A percentile compares a stretch with the other conserved stretches of the same genome.
Evolutionary conservation across 148 eudicot genomes (phyloP).

Genomic region (Cornus suecica): DNA sequence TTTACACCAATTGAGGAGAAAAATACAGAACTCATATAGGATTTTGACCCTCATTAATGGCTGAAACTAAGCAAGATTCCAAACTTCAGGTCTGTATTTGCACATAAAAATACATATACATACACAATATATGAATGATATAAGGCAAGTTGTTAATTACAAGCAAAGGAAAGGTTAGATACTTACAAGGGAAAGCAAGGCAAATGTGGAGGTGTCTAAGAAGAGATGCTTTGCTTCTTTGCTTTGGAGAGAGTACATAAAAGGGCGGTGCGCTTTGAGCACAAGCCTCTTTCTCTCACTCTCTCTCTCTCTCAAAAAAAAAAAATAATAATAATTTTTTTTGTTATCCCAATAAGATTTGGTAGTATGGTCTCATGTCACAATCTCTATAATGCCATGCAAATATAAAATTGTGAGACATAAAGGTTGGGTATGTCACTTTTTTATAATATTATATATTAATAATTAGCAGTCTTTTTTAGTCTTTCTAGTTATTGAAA

Average conservation of each 20-base stretch:
- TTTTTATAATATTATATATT: constrained; percentile 21
- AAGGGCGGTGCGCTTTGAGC: constrained; percentile 35
- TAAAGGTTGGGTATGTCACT: constrained; percentile 34
- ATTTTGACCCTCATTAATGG: constrained; percentile 16
- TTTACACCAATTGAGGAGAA: background rate
- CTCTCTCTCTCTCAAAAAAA: no score
- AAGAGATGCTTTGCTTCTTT: constrained; percentile 65
- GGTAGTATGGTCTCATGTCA: constrained; percentile 24
- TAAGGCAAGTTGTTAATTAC: constrained; percentile 5
- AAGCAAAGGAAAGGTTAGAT: background rate
- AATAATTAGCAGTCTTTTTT: constrained; percentile 28
- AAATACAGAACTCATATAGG: constrained; percentile 19
- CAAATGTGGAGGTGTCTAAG: constrained; percentile 29
- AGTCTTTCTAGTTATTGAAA: constrained; percentile 7
- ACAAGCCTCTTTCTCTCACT: constrained; percentile 33
- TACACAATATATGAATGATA: background rate
- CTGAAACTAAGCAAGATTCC: constrained; percentile 40
- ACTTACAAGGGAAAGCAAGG: constrained; percentile 40
- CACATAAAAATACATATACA: constrained; percentile 12
- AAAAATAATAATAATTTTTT: no score
- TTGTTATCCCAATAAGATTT: constrained; percentile 23
- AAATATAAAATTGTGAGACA: constrained; percentile 15
- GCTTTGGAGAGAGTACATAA: constrained; percentile 23
- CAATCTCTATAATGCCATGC: constrained; percentile 41
- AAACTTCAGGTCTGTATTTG: constrained; percentile 37